Evolutionary conservation across 768 basidiomycete genomes (phyloP).

Genomic region (Sutorius australiensis): DNA sequence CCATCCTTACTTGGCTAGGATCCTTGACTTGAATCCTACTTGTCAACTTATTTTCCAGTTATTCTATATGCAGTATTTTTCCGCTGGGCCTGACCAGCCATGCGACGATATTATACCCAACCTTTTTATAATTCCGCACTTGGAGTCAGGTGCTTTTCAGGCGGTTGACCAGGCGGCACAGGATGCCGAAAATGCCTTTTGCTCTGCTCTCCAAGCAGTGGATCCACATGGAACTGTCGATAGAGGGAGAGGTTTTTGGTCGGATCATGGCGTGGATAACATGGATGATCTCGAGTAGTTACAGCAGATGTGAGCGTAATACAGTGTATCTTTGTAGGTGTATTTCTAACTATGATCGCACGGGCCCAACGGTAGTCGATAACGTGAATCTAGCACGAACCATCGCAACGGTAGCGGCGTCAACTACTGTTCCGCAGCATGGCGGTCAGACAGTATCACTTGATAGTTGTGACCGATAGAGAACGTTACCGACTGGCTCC

Average conservation of each 20-base stretch:
- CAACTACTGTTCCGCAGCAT: too few species aligned
- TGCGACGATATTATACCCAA: neutral
- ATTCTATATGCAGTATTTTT: conserved; percentile 50
- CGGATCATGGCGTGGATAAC: neutral
- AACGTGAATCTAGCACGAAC: too few species aligned
- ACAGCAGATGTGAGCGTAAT: too few species aligned
- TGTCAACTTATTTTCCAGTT: conserved; percentile 42
- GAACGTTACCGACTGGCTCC: too few species aligned
- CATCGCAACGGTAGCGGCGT: too few species aligned
- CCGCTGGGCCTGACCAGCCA: neutral
- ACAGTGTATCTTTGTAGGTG: too few species aligned
- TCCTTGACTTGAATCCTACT: conserved; percentile 29
- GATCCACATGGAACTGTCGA: neutral
- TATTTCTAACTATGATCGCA: too few species aligned
- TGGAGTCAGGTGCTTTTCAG: conserved; percentile 42
- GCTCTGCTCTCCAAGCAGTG: conserved; percentile 28
- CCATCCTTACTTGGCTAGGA: conserved; percentile 53
- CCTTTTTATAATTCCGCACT: conserved; percentile 23
- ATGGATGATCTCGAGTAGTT: neutral
- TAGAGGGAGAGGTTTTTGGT: conserved; percentile 9
- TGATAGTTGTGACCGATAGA: too few species aligned
- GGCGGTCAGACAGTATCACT: too few species aligned
- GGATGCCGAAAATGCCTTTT: conserved; percentile 57
- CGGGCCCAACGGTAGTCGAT: too few species aligned
- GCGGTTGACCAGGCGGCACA: conserved; percentile 52